Evolutionary conservation across 306 rosid species (phyloP), one percentile per base, ranked within the genome.

Genomic region (Fagus crenata): DNA sequence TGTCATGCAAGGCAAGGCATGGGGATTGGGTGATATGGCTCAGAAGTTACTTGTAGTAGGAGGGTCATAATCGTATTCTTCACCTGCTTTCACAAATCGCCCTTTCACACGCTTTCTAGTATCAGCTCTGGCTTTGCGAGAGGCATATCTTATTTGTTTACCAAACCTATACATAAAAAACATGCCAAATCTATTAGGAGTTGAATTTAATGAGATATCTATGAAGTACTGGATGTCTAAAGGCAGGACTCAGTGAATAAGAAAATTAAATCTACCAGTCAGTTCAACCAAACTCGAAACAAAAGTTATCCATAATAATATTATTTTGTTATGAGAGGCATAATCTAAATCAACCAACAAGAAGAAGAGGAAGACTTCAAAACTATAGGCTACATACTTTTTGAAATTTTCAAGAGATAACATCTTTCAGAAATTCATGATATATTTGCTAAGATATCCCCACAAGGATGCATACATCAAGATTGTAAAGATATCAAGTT

Each of bases 61-160:
- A 82, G 97, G 94, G 76, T 93, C 97, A 58, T 84, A 84, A 72
- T 92, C 97, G 82, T 86, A 92, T 73, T 75, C 96, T 85, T 90
- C 97, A 36, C 91, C 94, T 55, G 91, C 89, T 84, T 90, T 89
- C 75, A 90, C 96, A 80, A 94, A 89, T 84, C 98, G 85, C 58
- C 98, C 98, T 81, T 94, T 92, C 67, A 92, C 93, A 5, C 97
- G 92, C 83, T 90, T 94, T 79, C 98, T 83, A 33, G 96, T 90
- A 83, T 94, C 97, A 13, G 98, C 97, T 85, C 98, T 90, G 61
- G 93, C 93, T 86, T 94, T 94, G 64, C 97, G 93, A 69, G 97
- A 92, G 3, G 88, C 94, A 73, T 94, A 94, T 81, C 98, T 87
- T 87, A 94, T 92, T 84, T 94, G 98, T 81, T 94, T 94, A 56